Evolutionary conservation across 768 basidiomycete genomes (phyloP), one percentile per base, ranked within the genome.

Genomic region (Boletus speciosus): DNA sequence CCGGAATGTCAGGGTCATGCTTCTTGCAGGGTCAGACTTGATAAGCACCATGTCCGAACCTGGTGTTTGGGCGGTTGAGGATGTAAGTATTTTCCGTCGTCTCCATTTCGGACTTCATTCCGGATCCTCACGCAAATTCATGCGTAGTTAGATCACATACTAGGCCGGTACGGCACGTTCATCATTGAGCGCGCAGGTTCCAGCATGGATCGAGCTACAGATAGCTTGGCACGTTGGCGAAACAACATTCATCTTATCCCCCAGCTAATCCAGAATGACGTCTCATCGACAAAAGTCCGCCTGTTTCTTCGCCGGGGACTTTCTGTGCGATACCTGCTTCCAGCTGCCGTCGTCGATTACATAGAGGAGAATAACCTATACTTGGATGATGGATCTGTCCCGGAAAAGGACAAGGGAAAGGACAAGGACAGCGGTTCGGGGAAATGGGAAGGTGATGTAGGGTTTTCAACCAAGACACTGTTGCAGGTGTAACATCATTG

Each of bases 41-140:
- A 98, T 98, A 71, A 85, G 91, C 64, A 97, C 94, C 27, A 98
- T 99, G 88, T 91, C 90, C 61, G 94, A 98, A 74, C 97, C 97
- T 27, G 96, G 97, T 16, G 96, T 99, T 36, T 99, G 97, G 97
- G 84, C 87, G 51, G 86, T 94, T 64, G 79, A 83, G 55, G 97
- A 99, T 80, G 94, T 96, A 73, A 68, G 93, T 80, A 41, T 55
- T 46, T 45, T 41, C 48, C 46, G 6, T 49, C 19, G 32, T 5
- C 10, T 54, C 37, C n/a, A 36, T 51, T 15, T 56, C 39, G 48
- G 14, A 43, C 49, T 44, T 47, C 49, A 52, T 60, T 55, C 49
- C 51, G 52, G 27, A 49, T 51, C 23, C 56, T 67, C 53, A 52
- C 41, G 31, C 52, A 37, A 45, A 56, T 38, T 6, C 15, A 14